Percentiles rank a stretch among this genome's conserved stretches.
phyloP scores from a whole-genome alignment of 139 green algal species.

The Edaphochlamys debaryana region DNA sequence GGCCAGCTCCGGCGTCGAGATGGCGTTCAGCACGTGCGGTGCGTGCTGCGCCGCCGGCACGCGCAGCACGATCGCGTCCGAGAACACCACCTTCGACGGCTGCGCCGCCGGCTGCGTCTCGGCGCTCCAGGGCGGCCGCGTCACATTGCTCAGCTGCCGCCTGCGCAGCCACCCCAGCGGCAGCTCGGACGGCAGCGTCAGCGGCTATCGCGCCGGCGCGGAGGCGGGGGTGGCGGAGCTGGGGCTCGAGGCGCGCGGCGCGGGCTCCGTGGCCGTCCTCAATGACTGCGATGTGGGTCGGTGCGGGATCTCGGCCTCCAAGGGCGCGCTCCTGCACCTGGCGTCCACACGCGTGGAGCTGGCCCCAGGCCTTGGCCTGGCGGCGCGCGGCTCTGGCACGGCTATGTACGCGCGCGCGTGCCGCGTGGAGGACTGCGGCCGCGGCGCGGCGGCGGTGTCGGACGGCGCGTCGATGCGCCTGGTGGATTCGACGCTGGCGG shows the following conservation, averaged over 20 bases:
- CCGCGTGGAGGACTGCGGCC: conserved; percentile 5
- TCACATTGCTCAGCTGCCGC: neutral
- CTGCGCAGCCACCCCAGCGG: neutral
- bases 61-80: neutral
- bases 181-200: neutral
- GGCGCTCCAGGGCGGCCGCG: conserved; percentile 1
- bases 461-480: neutral
- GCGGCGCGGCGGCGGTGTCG: neutral
- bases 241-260: neutral
- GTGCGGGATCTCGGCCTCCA: neutral
- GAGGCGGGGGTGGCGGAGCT: neutral
- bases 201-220: neutral
- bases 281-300: neutral
- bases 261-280: neutral
- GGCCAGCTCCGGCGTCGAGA: neutral
- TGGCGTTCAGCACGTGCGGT: conserved; percentile 5
- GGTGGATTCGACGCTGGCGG: neutral
- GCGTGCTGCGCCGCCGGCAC: neutral
- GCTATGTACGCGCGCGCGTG: neutral
- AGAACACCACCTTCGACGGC: neutral
- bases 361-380: neutral
- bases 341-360: neutral
- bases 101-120: conserved; percentile 17
- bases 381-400: neutral
- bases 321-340: neutral